Evolutionary conservation across 805 yeast species (phyloP).

Genomic region (Saccharomycopsis vini): DNA sequence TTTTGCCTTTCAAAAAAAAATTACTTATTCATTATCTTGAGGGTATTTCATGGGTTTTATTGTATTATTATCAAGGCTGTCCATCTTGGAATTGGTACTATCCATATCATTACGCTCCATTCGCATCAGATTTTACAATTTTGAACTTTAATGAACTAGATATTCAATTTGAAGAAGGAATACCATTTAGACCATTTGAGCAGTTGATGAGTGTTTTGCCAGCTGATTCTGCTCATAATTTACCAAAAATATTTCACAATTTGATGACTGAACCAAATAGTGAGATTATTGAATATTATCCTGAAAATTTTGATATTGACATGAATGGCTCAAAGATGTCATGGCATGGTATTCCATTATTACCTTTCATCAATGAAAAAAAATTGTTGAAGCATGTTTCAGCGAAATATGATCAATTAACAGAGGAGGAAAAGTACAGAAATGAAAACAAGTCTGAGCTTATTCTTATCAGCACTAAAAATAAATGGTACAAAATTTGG

Average conservation of each 20-base stretch:
- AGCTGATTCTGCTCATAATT: slow-evolving; percentile 80
- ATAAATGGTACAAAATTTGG: slow-evolving; percentile 32
- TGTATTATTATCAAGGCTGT: slow-evolving; percentile 94
- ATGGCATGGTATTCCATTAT: slow-evolving; percentile 88
- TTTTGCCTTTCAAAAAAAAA: slow-evolving; percentile 42
- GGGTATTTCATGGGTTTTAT: slow-evolving; percentile 93
- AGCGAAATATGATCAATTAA: slow-evolving; percentile 50
- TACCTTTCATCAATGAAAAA: slow-evolving; percentile 86
- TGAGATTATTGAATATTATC: slow-evolving; percentile 85
- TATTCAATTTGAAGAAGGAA: slow-evolving; percentile 54
- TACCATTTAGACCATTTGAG: slow-evolving; percentile 84
- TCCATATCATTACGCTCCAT: slow-evolving; percentile 97
- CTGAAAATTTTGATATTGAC: slow-evolving; percentile 79
- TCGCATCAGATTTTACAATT: slow-evolving; percentile 76
- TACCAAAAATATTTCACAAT: slow-evolving; percentile 74
- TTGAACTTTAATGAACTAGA: slow-evolving; percentile 37
- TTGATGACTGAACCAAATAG: slow-evolving; percentile 74
- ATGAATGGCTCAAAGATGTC: slow-evolving; percentile 93
- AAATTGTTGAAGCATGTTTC: slow-evolving; percentile 60
- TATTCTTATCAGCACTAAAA: slow-evolving; percentile 55
- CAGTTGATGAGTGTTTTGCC: slow-evolving; percentile 94
- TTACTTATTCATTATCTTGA: slow-evolving; percentile 74
- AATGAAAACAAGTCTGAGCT: slow-evolving; percentile 66
- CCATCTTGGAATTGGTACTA: slow-evolving; percentile 98
- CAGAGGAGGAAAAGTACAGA: slow-evolving; percentile 60